Conservation (phyloP, 2,329 filamentous ascomycete species). For the Trichoderma atrobrunneum region DNA sequence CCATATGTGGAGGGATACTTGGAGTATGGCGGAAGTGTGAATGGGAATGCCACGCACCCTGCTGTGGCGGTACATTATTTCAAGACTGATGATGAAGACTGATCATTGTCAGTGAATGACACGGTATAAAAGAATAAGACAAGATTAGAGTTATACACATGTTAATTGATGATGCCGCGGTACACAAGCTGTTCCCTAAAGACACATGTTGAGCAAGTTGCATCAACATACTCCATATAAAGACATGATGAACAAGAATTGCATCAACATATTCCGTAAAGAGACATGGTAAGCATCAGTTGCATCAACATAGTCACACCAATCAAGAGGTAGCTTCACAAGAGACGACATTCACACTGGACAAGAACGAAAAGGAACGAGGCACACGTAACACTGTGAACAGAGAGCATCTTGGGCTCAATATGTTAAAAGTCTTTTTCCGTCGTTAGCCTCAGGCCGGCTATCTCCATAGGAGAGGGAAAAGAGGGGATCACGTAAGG, state of each 20-base stretch:
- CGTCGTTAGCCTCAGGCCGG: constrained; percentile 37
- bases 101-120: neutral
- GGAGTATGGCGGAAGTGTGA: constrained; percentile 44
- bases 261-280: neutral
- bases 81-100: neutral
- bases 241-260: neutral
- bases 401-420: constrained; percentile 19
- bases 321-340: neutral
- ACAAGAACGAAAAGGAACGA: neutral
- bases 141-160: neutral
- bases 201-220: neutral
- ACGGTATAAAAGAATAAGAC: neutral
- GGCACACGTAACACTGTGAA: constrained; percentile 6
- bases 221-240: neutral
- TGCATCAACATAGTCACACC: neutral
- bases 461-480: constrained; percentile 35
- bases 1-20: constrained; percentile 42
- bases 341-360: neutral
- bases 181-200: neutral
- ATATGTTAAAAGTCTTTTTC: constrained; percentile 32
- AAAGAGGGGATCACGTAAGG: constrained; percentile 19
- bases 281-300: neutral
- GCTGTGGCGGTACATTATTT: constrained; percentile 19
- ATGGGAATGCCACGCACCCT: constrained; percentile 36
- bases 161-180: neutral